Base-by-base conservation (phyloP, 306 rosid species). In the Arachis stenosperma region DNA sequence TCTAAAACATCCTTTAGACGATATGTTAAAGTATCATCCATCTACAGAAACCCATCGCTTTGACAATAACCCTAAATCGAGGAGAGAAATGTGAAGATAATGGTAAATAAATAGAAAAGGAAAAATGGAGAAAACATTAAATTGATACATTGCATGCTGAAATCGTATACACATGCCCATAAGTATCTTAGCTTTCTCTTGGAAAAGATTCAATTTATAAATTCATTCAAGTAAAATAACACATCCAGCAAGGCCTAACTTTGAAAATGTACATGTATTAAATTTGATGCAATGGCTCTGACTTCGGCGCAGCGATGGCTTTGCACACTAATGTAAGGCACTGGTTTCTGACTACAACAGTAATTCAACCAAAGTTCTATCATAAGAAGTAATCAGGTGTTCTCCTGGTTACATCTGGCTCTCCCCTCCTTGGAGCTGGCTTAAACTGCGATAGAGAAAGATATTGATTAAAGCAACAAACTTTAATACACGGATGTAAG, bases 401-500 rank as follows among this genome's bases (percentile, higher is more conserved):
- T 86, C 97, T 88, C 80, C 98, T 79, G 53, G 97, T 88, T 61
- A 90, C 96, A 75, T 93, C 98, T 43, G 98, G 98, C 75, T 90
- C 98, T 70, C 98, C 97, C 83, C 98, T 90, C 90, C 98, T 93
- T 13, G 98, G 98, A 69, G 98, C 97, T 17, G 97, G 97, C 85
- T 93, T 96, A 79, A 93, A 93, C 97, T 90, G 98, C 82, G 64
- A 82, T 46, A 5, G 40, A 36, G 53, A 61, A 46, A 15, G 10
- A 46, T 2, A 46, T 46, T 2, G 40, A 8, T 8, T 14, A 61
- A 48, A 65, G 43, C 30, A 62, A 8, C 9, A 59, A 61, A 61
- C 12, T 62, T 78, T 9, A 27, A 40, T 50, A 39, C 55, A 65
- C 37, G 37, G 37, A 33, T 33, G 37, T 4, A 33, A 33, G 37